Conservation (phyloP, 1,139 yeast species). For the Debaryomyces sp. region DNA sequence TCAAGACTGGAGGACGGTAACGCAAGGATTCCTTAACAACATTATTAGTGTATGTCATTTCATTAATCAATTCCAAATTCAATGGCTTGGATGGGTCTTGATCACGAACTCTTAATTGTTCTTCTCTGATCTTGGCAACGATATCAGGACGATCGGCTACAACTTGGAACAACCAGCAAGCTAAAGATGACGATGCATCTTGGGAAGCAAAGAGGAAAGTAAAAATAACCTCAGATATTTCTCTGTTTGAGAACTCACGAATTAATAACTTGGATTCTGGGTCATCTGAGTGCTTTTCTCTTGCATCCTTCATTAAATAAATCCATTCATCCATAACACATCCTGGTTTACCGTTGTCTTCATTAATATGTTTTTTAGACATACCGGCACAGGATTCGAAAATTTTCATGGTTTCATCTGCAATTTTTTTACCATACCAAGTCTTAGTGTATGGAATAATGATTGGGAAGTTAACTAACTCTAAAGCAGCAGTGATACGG, state of each 20-base stretch:
- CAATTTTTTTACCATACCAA: slow-evolving; percentile 95
- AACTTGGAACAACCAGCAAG: slow-evolving; percentile 97
- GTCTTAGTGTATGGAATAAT: slow-evolving; percentile 94
- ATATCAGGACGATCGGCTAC: slow-evolving; percentile 95
- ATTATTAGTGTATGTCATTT: slow-evolving; percentile 85
- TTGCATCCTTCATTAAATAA: slow-evolving; percentile 76
- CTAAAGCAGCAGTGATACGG: slow-evolving; percentile 91
- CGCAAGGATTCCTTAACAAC: slow-evolving; percentile 92
- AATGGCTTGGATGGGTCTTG: slow-evolving; percentile 69
- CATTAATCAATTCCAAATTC: slow-evolving; percentile 71
- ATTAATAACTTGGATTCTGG: slow-evolving; percentile 60
- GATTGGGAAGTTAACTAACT: slow-evolving; percentile 95
- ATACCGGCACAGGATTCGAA: slow-evolving; percentile 84
- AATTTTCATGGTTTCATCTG: slow-evolving; percentile 91
- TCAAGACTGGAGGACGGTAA: slow-evolving; percentile 94
- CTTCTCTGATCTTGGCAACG: slow-evolving; percentile 80
- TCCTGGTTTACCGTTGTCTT: slow-evolving; percentile 73
- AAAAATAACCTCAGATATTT: slow-evolving; percentile 93
- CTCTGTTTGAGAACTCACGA: slow-evolving; percentile 86
- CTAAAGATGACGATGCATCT: slow-evolving; percentile 97
- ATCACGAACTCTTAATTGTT: slow-evolving; percentile 81
- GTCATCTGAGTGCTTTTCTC: slow-evolving; percentile 49
- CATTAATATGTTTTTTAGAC: slow-evolving; percentile 76
- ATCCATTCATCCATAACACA: slow-evolving; percentile 98
- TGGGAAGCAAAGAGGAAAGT: slow-evolving; percentile 97